Evolutionary conservation across 352 stramenopile genomes (phyloP).

Genomic region (Phytophthora capsici): DNA sequence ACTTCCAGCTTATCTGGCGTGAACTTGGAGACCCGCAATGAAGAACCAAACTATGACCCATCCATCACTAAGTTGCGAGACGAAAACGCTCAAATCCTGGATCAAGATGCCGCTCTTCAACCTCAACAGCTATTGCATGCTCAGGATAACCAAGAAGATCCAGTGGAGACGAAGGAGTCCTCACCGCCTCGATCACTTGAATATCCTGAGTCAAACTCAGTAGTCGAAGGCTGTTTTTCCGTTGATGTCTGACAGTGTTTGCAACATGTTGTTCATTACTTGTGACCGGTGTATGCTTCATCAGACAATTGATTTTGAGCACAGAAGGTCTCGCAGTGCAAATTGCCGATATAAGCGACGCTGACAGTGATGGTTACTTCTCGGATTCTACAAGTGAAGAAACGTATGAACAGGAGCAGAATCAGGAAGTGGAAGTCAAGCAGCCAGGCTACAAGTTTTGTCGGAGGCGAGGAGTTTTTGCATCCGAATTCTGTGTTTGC

Average conservation of each 20-base stretch:
- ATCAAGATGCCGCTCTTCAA: too few species aligned
- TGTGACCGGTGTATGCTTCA: constrained; percentile 64
- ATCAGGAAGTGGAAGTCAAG: too few species aligned
- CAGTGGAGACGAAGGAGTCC: constrained; percentile 1
- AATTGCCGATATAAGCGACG: constrained; percentile 28
- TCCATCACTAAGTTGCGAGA: too few species aligned
- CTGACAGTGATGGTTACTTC: constrained; percentile 35
- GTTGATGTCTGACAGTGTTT: constrained; percentile 60
- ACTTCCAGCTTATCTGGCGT: constrained; percentile 76
- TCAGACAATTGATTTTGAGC: constrained; percentile 58
- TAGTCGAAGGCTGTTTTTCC: constrained; percentile 47
- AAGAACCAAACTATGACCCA: too few species aligned
- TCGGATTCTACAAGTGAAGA: constrained; percentile 33
- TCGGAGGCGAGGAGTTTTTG: too few species aligned
- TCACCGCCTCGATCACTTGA: constrained; percentile 17
- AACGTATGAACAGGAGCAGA: too few species aligned
- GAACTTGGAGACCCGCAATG: constrained; percentile 40
- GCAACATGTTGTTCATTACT: constrained; percentile 66
- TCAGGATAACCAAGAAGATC: too few species aligned
- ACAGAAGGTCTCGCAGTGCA: too few species aligned
- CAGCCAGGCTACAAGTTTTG: too few species aligned
- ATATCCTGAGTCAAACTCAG: constrained; percentile 28
- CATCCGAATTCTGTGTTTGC: too few species aligned
- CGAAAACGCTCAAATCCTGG: too few species aligned
- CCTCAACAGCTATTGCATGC: too few species aligned